phyloP scores from a whole-genome alignment of 441 rosid species.

The Gossypium schwendimanii region DNA sequence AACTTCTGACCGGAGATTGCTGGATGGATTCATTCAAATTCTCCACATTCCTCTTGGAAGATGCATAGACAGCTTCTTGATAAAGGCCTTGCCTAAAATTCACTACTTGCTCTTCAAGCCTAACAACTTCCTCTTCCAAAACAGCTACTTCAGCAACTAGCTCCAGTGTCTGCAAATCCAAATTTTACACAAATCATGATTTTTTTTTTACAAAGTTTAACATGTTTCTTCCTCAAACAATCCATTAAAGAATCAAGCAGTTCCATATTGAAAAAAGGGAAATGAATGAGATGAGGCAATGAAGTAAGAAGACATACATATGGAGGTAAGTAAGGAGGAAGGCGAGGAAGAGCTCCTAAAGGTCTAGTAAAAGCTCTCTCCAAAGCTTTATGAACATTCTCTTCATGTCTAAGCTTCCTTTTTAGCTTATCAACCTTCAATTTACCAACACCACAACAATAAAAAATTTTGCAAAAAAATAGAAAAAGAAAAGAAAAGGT shows the following conservation, averaged over 20 bases:
- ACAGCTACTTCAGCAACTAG: conserved; percentile 94
- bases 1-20: conserved; percentile 41
- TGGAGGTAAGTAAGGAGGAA: conserved; percentile 81
- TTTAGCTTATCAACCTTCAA: conserved; percentile 81
- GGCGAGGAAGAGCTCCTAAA: conserved; percentile 86
- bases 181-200: too few species aligned
- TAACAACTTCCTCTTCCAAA: conserved; percentile 83
- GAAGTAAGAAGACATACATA: conserved; percentile 38
- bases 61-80: conserved; percentile 66
- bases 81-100: conserved; percentile 78
- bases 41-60: conserved; percentile 59
- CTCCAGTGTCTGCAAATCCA: conserved; percentile 56
- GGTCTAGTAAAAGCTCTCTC: conserved; percentile 94
- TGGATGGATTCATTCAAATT: conserved; percentile 34
- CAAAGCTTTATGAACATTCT: conserved; percentile 87
- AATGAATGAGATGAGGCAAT: too few species aligned
- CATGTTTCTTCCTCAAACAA: too few species aligned
- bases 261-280: too few species aligned
- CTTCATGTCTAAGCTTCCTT: conserved; percentile 85
- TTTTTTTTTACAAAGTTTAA: too few species aligned
- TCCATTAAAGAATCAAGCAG: too few species aligned
- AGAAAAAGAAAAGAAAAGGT: neutral
- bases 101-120: conserved; percentile 87
- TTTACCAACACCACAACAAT: conserved; percentile 9
- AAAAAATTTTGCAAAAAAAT: neutral